A percentile compares a stretch with the other conserved stretches of the same genome.
phyloP scores from a whole-genome alignment of 2,329 filamentous ascomycete species.

The Claviceps fusiformis region DNA sequence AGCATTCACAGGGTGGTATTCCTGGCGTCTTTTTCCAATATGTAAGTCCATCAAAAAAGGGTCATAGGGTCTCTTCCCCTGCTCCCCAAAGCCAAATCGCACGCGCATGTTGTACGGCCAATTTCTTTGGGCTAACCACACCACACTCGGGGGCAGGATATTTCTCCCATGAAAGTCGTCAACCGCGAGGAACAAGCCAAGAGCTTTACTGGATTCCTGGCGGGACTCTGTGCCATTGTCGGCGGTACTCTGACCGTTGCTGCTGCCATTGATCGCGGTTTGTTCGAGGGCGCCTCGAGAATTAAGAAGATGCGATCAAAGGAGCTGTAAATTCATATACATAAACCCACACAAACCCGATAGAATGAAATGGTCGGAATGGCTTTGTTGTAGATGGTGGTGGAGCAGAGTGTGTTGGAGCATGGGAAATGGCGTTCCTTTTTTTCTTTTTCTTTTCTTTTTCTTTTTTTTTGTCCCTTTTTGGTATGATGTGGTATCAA shows the following conservation, averaged over 20 bases:
- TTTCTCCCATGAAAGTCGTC: conserved; percentile 98
- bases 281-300: conserved; percentile 77
- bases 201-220: conserved; percentile 82
- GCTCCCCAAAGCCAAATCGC: neutral
- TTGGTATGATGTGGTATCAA: neutral
- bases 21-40: conserved; percentile 98
- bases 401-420: neutral
- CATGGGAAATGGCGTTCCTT: conserved; percentile 3
- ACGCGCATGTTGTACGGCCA: no score
- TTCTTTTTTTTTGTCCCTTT: neutral
- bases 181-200: conserved; percentile 87
- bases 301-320: conserved; percentile 75
- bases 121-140: neutral
- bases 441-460: neutral
- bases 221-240: conserved; percentile 86
- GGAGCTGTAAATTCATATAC: conserved; percentile 30
- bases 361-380: neutral
- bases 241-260: conserved; percentile 93
- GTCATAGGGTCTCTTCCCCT: neutral
- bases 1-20: conserved; percentile 83
- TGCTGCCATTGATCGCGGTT: conserved; percentile 75
- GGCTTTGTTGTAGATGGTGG: neutral
- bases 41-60: conserved; percentile 38
- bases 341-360: neutral
- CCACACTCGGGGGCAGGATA: conserved; percentile 46